Percentiles rank a stretch among this genome's conserved stretches.
Evolutionary conservation across 129 eudicot genomes (phyloP).

Genomic region (Chrysanthemum makinoi): DNA sequence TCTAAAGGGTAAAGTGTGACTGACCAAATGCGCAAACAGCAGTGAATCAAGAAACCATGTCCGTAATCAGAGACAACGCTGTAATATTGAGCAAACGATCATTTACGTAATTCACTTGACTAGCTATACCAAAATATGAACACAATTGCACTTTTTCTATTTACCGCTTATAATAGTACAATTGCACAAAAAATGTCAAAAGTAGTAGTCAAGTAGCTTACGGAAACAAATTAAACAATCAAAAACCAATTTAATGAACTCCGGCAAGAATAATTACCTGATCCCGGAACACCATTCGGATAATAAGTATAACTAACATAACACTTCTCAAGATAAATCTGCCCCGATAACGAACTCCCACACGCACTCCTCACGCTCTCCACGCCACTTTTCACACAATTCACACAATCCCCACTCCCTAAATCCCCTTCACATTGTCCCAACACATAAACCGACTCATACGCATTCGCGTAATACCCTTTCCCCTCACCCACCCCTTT

Average conservation of each 20-base stretch:
- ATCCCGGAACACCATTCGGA: slow-evolving; percentile 63
- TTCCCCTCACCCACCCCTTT: slow-evolving; percentile 62
- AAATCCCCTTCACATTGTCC: slow-evolving; percentile 99
- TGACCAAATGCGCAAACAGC: too few species aligned
- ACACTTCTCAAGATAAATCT: slow-evolving; percentile 61
- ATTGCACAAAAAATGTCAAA: too few species aligned
- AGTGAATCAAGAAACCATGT: too few species aligned
- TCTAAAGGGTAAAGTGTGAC: too few species aligned
- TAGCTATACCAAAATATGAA: too few species aligned
- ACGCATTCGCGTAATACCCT: slow-evolving; percentile 67
- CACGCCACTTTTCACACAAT: slow-evolving; percentile 71
- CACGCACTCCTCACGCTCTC: slow-evolving; percentile 56
- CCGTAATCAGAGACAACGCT: too few species aligned
- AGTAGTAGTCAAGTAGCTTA: too few species aligned
- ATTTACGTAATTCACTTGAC: too few species aligned
- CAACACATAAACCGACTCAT: slow-evolving; percentile 63
- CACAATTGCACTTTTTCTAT: too few species aligned
- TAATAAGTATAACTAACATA: slow-evolving; percentile 69
- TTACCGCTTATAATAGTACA: too few species aligned
- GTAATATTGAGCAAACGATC: too few species aligned
- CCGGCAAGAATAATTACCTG: slow-evolving; percentile 43
- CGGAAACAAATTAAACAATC: neutral
- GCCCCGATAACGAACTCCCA: slow-evolving; percentile 56
- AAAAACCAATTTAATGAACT: neutral
- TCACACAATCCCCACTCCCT: slow-evolving; percentile 59